Conservation (phyloP, 805 yeast species). For the Teunomyces pallodes region DNA sequence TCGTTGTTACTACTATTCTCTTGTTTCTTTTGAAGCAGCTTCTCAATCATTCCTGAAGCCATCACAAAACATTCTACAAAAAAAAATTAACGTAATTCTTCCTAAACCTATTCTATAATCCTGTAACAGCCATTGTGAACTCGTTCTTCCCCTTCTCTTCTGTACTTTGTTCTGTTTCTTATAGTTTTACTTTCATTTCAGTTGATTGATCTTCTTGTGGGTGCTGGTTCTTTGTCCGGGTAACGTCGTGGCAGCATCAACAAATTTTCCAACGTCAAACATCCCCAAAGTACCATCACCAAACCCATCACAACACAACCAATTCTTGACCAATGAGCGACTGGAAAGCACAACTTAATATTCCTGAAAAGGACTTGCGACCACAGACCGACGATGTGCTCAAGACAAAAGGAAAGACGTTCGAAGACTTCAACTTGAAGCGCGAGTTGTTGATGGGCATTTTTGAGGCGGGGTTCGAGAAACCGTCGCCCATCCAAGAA, state of each 20-base stretch:
- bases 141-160: too few relatives aligned
- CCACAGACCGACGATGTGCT: constrained; percentile 97
- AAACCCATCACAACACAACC: not conserved
- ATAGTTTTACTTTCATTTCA: not conserved
- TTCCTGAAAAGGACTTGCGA: constrained; percentile 85
- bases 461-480: constrained; percentile 97
- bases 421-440: constrained; percentile 88
- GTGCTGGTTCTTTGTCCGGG: not conserved
- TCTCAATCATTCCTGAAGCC: too few relatives aligned
- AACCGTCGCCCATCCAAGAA: constrained; percentile 97
- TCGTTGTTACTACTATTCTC: too few relatives aligned
- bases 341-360: constrained; percentile 73
- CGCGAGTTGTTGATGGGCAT: constrained; percentile 97
- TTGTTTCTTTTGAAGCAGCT: too few relatives aligned
- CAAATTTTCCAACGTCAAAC: constrained; percentile 3
- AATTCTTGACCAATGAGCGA: constrained; percentile 4
- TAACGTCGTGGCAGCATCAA: not conserved
- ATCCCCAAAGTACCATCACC: not conserved
- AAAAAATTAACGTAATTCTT: too few relatives aligned
- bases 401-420: constrained; percentile 83
- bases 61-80: too few relatives aligned
- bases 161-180: not conserved
- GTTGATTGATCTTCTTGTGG: not conserved
- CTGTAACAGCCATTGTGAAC: too few relatives aligned
- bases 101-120: too few relatives aligned